A percentile compares a stretch with the other conserved stretches of the same genome.
Conservation (phyloP, 176 grass and related monocot species). For the Thalia dealbata region DNA sequence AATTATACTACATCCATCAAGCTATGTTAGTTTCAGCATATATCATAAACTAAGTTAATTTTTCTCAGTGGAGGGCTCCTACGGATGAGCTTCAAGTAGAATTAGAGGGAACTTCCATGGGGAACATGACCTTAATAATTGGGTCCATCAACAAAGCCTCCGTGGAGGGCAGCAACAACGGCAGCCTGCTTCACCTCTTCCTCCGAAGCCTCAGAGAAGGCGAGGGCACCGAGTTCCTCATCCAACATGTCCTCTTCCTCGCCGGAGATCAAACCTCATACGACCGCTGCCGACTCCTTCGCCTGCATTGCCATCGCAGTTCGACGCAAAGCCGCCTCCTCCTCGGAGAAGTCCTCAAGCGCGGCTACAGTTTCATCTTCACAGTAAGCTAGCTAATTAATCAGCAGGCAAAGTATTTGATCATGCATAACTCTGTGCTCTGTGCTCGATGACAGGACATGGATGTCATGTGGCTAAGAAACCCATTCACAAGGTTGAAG, state of each 20-base stretch:
- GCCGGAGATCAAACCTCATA: constrained; percentile 27
- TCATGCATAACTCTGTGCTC: no score
- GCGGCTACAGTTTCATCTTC: constrained; percentile 58
- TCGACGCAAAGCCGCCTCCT: constrained; percentile 37
- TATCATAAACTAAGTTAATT: no score
- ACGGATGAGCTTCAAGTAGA: background rate
- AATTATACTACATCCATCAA: no score
- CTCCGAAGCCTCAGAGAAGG: constrained; percentile 40
- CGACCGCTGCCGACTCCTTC: constrained; percentile 32
- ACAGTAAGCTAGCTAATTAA: constrained; percentile 37
- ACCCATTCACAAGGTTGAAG: constrained; percentile 4
- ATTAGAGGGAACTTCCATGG: background rate
- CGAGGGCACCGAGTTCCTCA: constrained; percentile 40
- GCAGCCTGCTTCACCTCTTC: constrained; percentile 56
- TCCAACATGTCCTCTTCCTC: constrained; percentile 54
- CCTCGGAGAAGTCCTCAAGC: constrained; percentile 52
- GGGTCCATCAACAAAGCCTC: background rate
- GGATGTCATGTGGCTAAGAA: constrained; percentile 16
- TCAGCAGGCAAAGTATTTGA: background rate
- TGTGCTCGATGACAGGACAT: background rate
- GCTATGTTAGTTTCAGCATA: no score
- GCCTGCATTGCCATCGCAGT: constrained; percentile 26
- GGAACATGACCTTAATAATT: background rate
- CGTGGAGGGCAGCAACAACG: constrained; percentile 21
- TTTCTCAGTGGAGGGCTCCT: background rate